These are phyloP conservation scores for Sungouiella blattae DNA, from an alignment of 805 yeast genomes.

Conservation along the genomic window DNA sequence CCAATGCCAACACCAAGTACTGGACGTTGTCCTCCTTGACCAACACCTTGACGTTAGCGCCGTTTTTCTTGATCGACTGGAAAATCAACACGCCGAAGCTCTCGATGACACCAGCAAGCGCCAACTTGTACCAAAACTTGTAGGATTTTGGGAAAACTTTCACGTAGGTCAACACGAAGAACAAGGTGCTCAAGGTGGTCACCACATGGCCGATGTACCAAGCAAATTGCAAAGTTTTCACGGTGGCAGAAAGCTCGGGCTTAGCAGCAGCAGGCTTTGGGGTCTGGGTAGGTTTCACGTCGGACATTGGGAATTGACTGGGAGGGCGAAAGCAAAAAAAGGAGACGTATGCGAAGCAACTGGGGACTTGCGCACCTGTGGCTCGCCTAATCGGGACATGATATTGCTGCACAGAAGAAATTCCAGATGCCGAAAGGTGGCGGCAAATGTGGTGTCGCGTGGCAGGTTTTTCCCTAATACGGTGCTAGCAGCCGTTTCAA, in stretches of 20 bases:
- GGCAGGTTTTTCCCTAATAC: too few relatives aligned
- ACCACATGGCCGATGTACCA: slow-evolving; percentile 61
- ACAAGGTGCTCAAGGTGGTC: slow-evolving; percentile 29
- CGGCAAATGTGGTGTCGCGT: too few relatives aligned
- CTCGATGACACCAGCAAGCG: slow-evolving; percentile 61
- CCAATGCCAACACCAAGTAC: slow-evolving; percentile 59
- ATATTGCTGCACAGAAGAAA: not conserved
- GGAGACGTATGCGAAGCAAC: not conserved
- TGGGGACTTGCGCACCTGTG: not conserved
- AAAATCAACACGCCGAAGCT: slow-evolving; percentile 75
- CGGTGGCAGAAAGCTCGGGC: slow-evolving; percentile 6
- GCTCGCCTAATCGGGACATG: not conserved
- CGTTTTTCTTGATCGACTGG: slow-evolving; percentile 43
- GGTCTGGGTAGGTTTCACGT: not conserved
- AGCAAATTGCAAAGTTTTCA: slow-evolving; percentile 58
- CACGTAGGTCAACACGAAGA: slow-evolving; percentile 32
- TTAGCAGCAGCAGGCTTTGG: slow-evolving; percentile 1
- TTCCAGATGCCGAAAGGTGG: too few relatives aligned
- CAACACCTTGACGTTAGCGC: slow-evolving; percentile 20
- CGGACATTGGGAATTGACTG: not conserved
- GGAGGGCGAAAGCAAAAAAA: not conserved
- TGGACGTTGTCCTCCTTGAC: slow-evolving; percentile 63
- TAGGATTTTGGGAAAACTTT: slow-evolving; percentile 22
- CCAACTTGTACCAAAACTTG: slow-evolving; percentile 50
- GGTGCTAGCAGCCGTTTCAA: too few relatives aligned